Evolutionary conservation across 352 stramenopile genomes (phyloP).

Genomic region (Blastocystis sp.): DNA sequence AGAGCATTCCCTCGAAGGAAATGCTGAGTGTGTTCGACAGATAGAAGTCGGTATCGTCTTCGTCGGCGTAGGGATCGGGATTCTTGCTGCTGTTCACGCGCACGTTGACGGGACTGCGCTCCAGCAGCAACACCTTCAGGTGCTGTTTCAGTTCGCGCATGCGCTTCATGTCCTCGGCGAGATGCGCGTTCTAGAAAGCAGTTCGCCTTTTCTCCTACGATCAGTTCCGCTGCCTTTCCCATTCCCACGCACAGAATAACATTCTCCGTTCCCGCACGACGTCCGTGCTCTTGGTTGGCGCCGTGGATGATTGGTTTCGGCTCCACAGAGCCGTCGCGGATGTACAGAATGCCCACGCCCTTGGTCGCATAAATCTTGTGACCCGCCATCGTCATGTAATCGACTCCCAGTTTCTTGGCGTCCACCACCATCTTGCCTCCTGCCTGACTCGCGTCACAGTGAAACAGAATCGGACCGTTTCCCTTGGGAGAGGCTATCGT

Average conservation of each 20-base stretch:
- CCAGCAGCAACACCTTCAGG: constrained; percentile 64
- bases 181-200: constrained; percentile 60
- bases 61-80: background rate
- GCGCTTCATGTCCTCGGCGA: constrained; percentile 68
- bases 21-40: constrained; percentile 92
- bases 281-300: constrained; percentile 78
- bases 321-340: constrained; percentile 61
- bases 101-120: constrained; percentile 64
- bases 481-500: background rate
- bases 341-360: constrained; percentile 70
- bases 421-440: constrained; percentile 81
- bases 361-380: constrained; percentile 95
- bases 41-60: constrained; percentile 63
- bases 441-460: constrained; percentile 89
- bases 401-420: constrained; percentile 71
- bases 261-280: constrained; percentile 86
- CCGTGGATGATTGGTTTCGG: constrained; percentile 75
- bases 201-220: background rate
- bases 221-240: constrained; percentile 68
- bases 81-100: constrained; percentile 71
- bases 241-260: constrained; percentile 83
- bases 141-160: constrained; percentile 66
- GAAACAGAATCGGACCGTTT: constrained; percentile 70
- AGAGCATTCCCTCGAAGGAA: constrained; percentile 74
- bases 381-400: constrained; percentile 86